Percentiles rank a stretch among this genome's conserved stretches.
phyloP scores from a whole-genome alignment of 306 rosid species.

The Corylus americana region DNA sequence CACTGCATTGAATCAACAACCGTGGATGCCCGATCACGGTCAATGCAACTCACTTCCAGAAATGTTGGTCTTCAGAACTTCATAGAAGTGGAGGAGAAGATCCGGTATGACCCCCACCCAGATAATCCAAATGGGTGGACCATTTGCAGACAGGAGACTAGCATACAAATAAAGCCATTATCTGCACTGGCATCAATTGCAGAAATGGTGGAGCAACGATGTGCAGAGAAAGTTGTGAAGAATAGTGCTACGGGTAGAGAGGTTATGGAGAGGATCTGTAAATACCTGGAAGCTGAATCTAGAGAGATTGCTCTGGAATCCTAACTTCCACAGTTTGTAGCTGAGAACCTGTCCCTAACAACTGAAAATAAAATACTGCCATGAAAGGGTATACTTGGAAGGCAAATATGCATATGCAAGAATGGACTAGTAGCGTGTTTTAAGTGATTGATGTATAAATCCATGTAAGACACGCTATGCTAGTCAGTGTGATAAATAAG shows the following conservation, averaged over 20 bases:
- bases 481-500: too few species aligned
- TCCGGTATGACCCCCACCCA: constrained; percentile 69
- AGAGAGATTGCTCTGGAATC: constrained; percentile 48
- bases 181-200: constrained; percentile 86
- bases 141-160: constrained; percentile 73
- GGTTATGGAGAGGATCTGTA: constrained; percentile 95
- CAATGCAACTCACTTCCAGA: constrained; percentile 60
- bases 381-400: too few species aligned
- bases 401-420: too few species aligned
- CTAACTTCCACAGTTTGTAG: constrained; percentile 5
- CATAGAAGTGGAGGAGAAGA: constrained; percentile 78
- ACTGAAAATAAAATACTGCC: too few species aligned
- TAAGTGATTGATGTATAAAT: too few species aligned
- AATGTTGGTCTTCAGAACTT: constrained; percentile 78
- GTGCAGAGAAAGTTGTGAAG: constrained; percentile 81
- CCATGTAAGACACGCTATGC: too few species aligned
- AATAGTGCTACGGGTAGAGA: constrained; percentile 85
- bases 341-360: constrained; percentile 4
- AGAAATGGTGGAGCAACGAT: constrained; percentile 84
- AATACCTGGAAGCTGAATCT: constrained; percentile 85
- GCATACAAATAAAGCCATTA: constrained; percentile 74
- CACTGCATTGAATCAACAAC: constrained; percentile 72
- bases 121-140: constrained; percentile 71
- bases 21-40: constrained; percentile 56
- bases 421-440: too few species aligned